Conservation (phyloP, 1,284 basidiomycete genomes). For the Farysia itapuensis region DNA sequence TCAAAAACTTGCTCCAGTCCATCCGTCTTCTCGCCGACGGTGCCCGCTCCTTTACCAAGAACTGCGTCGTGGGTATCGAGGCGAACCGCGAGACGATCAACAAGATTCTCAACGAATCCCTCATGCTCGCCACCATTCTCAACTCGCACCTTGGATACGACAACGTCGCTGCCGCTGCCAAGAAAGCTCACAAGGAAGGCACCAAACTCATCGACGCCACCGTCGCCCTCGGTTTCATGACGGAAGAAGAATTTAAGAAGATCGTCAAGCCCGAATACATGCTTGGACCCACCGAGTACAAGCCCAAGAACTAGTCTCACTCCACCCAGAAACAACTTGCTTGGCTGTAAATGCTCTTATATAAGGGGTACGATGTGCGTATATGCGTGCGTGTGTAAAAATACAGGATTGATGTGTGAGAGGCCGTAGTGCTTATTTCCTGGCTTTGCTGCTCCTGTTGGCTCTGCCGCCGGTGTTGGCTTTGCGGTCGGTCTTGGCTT, state of each 20-base stretch:
- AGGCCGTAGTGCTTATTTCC: too few relatives aligned
- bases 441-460: too few relatives aligned
- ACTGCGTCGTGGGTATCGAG: conserved; percentile 93
- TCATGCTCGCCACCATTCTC: conserved; percentile 93
- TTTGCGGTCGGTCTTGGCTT: too few relatives aligned
- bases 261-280: conserved; percentile 86
- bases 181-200: conserved; percentile 98
- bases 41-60: conserved; percentile 77
- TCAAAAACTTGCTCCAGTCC: conserved; percentile 94
- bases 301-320: conserved; percentile 40
- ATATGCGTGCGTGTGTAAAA: too few relatives aligned
- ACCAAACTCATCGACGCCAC: conserved; percentile 94
- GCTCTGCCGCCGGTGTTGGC: too few relatives aligned
- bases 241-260: conserved; percentile 88
- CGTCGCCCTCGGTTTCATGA: conserved; percentile 80
- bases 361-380: too few relatives aligned
- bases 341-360: too few relatives aligned
- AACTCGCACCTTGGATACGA: conserved; percentile 93
- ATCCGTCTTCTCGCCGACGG: conserved; percentile 92
- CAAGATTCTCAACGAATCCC: conserved; percentile 78
- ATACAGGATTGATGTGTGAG: too few relatives aligned
- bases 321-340: too few relatives aligned
- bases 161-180: conserved; percentile 96
- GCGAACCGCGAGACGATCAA: conserved; percentile 93
- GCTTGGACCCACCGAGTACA: conserved; percentile 54